Evolutionary conservation across 2,329 filamentous ascomycete genomes (phyloP), one percentile per base, ranked within the genome.

Genomic region (Calonectria naviculata): DNA sequence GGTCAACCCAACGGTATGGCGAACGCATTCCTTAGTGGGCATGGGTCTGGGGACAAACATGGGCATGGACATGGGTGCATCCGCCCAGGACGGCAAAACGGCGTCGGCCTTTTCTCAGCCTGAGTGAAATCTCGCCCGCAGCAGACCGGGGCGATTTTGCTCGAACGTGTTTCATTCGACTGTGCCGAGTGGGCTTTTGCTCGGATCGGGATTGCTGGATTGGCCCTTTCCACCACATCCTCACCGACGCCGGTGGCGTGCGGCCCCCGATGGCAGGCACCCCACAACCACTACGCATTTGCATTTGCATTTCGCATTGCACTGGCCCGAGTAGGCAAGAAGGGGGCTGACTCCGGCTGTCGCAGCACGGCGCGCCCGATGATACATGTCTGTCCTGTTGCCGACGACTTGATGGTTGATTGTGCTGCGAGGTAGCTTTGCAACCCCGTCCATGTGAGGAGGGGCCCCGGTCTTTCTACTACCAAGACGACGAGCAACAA

Each of bases 181-280:
- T 28, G 28, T 63, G 66, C 60, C 44, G 62, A 46, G 67, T 61
- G 65, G 65, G 31, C 47, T 58, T 49, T 41, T 26, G 62, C 52
- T 61, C 28, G 46, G 65, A 41, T 62, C 65, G 44, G 42, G 60
- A 26, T 34, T 56, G n/a, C 31, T 68, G 47, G 31, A 36, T 34
- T 56, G n/a, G 36, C 56, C 42, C 46, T 63, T 21, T 36, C 38
- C 21, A 47, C 52, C 62, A 62, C 49, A 62, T 52, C 42, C 62
- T 70, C 67, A 62, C 67, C 67, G 67, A 70, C 62, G 62, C 63
- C n/a, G 67, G 49, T 65, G 67, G 67, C 61, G 52, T 70, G 54
- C 62, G 62, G 34, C 61, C 47, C 42, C 52, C 41, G 64, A 67
- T 49, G 28, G 58, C 38, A 52, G 49, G 58, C 54, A 61, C 54